Conservation (phyloP, 768 basidiomycete genomes). For the Scleroderma citrinum region DNA sequence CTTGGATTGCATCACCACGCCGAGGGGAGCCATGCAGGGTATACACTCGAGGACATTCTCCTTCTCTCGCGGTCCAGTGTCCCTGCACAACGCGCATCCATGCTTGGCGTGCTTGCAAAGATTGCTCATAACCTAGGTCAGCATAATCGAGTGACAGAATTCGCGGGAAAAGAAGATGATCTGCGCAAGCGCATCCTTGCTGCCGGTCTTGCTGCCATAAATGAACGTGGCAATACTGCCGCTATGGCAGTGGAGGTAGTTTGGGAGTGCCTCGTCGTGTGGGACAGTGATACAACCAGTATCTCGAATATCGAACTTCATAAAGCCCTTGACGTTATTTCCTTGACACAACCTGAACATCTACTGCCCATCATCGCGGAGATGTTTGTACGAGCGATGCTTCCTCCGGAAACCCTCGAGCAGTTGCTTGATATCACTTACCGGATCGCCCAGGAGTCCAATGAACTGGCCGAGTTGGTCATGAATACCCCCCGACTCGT, state of each 20-base stretch:
- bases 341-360: slow-evolving; percentile 30
- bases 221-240: slow-evolving; percentile 61
- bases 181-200: slow-evolving; percentile 60
- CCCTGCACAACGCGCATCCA: slow-evolving; percentile 74
- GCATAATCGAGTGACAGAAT: slow-evolving; percentile 11
- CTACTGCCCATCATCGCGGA: slow-evolving; percentile 48
- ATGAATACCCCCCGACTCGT: slow-evolving; percentile 48
- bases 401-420: slow-evolving; percentile 42
- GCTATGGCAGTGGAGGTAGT: slow-evolving; percentile 63
- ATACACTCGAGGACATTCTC: slow-evolving; percentile 83
- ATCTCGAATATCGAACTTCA: slow-evolving; percentile 41
- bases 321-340: slow-evolving; percentile 14
- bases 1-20: slow-evolving; percentile 91
- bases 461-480: slow-evolving; percentile 45
- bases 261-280: slow-evolving; percentile 70
- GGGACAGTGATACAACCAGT: slow-evolving; percentile 35
- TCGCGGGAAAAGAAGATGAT: slow-evolving; percentile 31
- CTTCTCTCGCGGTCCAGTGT: slow-evolving; percentile 76
- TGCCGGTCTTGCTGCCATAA: slow-evolving; percentile 60
- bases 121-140: slow-evolving; percentile 38
- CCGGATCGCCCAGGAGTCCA: slow-evolving; percentile 57
- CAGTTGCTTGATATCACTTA: slow-evolving; percentile 57
- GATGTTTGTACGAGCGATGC: slow-evolving; percentile 33
- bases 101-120: slow-evolving; percentile 66
- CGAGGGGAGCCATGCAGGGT: slow-evolving; percentile 69